phyloP scores from a whole-genome alignment of 768 basidiomycete species.

The Boletus edulis region DNA sequence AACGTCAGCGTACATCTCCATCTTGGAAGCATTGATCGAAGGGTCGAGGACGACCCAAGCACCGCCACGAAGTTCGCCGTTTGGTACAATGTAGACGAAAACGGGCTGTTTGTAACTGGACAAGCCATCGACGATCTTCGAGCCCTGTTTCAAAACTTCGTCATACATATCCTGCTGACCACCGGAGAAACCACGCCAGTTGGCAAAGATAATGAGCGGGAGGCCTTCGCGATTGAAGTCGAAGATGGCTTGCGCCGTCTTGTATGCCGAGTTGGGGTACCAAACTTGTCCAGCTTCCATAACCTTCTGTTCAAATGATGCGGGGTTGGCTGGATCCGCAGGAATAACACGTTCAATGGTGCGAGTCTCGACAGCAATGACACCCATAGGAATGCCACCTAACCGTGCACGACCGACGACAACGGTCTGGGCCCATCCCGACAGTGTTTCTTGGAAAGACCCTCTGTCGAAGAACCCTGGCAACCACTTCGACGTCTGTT shows the following conservation, averaged over 20 bases:
- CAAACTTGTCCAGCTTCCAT: conserved; percentile 99
- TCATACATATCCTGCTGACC: conserved; percentile 99
- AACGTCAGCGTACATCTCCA: conserved; percentile 99
- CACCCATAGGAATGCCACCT: conserved; percentile 95
- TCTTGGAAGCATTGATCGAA: conserved; percentile 92
- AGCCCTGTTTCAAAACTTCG: conserved; percentile 94
- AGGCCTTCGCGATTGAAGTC: conserved; percentile 97
- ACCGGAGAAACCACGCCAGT: conserved; percentile 99
- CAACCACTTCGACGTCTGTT: conserved; percentile 69
- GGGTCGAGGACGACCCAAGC: conserved; percentile 99
- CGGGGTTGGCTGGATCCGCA: conserved; percentile 95
- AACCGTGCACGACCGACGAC: conserved; percentile 95
- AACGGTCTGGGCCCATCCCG: conserved; percentile 99
- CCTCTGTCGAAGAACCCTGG: conserved; percentile 96
- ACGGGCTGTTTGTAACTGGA: conserved; percentile 97
- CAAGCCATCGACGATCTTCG: conserved; percentile 98
- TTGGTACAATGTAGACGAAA: conserved; percentile 97
- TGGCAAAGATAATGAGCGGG: conserved; percentile 97
- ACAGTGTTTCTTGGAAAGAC: conserved; percentile 98
- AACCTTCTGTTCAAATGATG: conserved; percentile 94
- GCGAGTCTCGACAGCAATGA: conserved; percentile 97
- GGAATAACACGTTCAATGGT: conserved; percentile 96
- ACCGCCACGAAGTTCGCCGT: conserved; percentile 97
- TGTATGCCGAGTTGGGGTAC: conserved; percentile 99
- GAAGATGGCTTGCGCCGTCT: conserved; percentile 98